A percentile compares a stretch with the other conserved stretches of the same genome.
Conservation (phyloP, 2,329 filamentous ascomycete species). For the Penicillium sp. region DNA sequence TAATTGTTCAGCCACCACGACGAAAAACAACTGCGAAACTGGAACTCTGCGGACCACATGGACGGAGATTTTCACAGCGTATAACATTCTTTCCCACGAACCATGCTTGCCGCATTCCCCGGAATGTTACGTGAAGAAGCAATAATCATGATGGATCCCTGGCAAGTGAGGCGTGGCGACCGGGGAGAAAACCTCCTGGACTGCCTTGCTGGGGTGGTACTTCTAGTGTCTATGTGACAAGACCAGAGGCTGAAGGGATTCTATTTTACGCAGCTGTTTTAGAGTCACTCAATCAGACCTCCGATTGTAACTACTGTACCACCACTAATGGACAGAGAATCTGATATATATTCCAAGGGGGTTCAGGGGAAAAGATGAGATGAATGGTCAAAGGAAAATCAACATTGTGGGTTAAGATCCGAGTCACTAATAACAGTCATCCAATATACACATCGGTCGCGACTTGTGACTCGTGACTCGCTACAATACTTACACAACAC, state of each 20-base stretch:
- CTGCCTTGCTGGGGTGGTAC: neutral
- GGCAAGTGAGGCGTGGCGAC: slow-evolving; percentile 1
- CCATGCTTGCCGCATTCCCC: slow-evolving; percentile 6
- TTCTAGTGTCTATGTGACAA: neutral
- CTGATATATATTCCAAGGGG: neutral
- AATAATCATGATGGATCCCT: neutral
- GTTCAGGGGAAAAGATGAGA: neutral
- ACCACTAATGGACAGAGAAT: neutral
- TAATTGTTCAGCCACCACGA: neutral
- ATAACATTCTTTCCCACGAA: slow-evolving; percentile 4
- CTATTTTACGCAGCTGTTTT: neutral
- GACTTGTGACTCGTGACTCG: neutral
- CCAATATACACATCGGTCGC: neutral
- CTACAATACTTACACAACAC: neutral
- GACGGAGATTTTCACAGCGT: slow-evolving; percentile 12
- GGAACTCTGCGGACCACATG: slow-evolving; percentile 8
- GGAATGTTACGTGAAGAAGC: slow-evolving; percentile 11
- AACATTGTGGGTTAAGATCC: neutral
- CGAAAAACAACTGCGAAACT: neutral
- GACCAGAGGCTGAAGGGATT: neutral
- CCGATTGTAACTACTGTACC: neutral
- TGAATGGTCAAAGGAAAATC: too few relatives aligned
- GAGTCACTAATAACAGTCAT: neutral
- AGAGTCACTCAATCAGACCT: too few relatives aligned
- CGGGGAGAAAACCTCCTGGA: neutral